Conservation (phyloP, 495 filamentous ascomycete species). For the Lophiostoma macrostomum region DNA sequence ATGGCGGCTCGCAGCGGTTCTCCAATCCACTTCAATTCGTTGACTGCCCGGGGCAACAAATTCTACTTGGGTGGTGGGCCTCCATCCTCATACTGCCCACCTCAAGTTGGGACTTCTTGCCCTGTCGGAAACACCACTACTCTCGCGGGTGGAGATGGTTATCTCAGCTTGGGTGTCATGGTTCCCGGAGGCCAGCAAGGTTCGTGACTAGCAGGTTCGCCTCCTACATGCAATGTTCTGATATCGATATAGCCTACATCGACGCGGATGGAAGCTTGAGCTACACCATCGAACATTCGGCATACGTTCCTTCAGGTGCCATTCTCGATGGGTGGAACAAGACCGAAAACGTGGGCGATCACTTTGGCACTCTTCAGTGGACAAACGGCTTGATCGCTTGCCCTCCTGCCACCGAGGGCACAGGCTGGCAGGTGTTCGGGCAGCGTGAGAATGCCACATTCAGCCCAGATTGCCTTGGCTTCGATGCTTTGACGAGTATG, state of each 20-base stretch:
- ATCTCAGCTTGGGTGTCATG: slow-evolving; percentile 45
- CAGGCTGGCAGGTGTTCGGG: slow-evolving; percentile 31
- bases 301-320: slow-evolving; percentile 54
- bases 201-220: not conserved
- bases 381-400: slow-evolving; percentile 32
- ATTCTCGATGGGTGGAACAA: slow-evolving; percentile 31
- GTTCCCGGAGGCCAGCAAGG: slow-evolving; percentile 63
- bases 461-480: slow-evolving; percentile 23
- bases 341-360: slow-evolving; percentile 21
- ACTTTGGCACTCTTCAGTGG: slow-evolving; percentile 19
- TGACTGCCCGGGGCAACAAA: slow-evolving; percentile 22
- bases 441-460: slow-evolving; percentile 6
- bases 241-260: slow-evolving; percentile 50
- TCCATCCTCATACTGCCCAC: slow-evolving; percentile 21
- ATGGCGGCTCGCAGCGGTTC: slow-evolving; percentile 22
- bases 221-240: not conserved
- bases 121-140: slow-evolving; percentile 45
- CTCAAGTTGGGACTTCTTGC: slow-evolving; percentile 9
- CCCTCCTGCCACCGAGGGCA: slow-evolving; percentile 8
- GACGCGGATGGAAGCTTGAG: slow-evolving; percentile 52
- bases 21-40: slow-evolving; percentile 13
- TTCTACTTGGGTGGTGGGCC: slow-evolving; percentile 24
- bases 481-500: slow-evolving; percentile 24
- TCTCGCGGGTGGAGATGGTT: slow-evolving; percentile 41
- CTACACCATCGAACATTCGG: slow-evolving; percentile 62